These are phyloP conservation scores for Pseudevernia furfuracea DNA, from an alignment of 495 filamentous ascomycete genomes.

Conservation along the genomic window DNA sequence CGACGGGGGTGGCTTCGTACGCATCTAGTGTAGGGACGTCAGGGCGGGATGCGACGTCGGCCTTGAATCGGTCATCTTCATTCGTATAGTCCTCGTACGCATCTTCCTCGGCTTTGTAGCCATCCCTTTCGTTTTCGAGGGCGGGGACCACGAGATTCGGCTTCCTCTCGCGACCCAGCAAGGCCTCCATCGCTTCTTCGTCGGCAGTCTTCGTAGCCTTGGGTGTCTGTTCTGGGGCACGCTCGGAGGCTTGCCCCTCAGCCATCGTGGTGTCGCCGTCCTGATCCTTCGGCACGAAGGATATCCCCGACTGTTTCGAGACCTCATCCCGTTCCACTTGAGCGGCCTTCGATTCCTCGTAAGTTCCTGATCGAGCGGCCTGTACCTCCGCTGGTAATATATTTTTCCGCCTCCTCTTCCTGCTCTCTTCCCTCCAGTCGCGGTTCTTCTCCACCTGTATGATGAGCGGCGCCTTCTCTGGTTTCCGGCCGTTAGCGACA, in stretches of 20 bases:
- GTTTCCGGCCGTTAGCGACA: conserved; percentile 36
- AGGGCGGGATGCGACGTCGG: conserved; percentile 62
- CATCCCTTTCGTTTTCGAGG: conserved; percentile 27
- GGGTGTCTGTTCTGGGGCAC: conserved; percentile 8
- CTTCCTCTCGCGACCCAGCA: conserved; percentile 53
- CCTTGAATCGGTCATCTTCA: conserved; percentile 63
- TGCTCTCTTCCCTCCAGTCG: conserved; percentile 61
- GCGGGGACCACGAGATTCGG: conserved; percentile 57
- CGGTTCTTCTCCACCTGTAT: conserved; percentile 61
- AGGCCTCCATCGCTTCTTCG: conserved; percentile 70
- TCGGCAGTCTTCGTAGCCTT: conserved; percentile 38
- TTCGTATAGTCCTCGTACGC: conserved; percentile 31
- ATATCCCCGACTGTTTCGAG: conserved; percentile 41
- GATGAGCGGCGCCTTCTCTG: conserved; percentile 46
- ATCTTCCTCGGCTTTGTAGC: conserved; percentile 28
- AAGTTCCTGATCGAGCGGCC: conserved; percentile 36
- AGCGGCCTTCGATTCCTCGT: conserved; percentile 37
- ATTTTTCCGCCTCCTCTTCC: conserved; percentile 45
- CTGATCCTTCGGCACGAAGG: conserved; percentile 35
- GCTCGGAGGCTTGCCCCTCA: conserved; percentile 27
- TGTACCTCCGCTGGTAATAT: conserved; percentile 46
- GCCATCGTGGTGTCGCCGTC: conserved; percentile 29
- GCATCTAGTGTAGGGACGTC: conserved; percentile 70
- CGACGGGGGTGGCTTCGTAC: conserved; percentile 81
- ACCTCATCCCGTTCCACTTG: conserved; percentile 30